Evolutionary conservation across 495 filamentous ascomycete species (phyloP).

Genomic region (Staphylotrichum longicolle): DNA sequence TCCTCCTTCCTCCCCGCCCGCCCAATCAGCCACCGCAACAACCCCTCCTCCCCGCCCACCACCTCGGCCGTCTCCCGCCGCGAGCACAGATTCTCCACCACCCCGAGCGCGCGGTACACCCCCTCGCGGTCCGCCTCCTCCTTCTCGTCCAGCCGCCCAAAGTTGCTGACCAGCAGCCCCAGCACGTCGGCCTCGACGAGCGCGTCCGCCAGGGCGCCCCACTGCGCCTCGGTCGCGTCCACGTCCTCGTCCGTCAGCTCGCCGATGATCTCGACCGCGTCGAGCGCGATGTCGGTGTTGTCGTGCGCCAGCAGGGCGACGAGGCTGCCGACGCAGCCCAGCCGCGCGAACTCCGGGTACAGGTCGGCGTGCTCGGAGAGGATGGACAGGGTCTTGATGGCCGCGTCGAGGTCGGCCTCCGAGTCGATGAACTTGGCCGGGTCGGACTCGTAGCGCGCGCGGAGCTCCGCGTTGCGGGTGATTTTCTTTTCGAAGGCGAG

Average conservation of each 20-base stretch:
- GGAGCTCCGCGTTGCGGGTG: slow-evolving; percentile 85
- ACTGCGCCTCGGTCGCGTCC: slow-evolving; percentile 76
- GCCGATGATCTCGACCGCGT: slow-evolving; percentile 81
- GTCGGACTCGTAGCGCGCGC: slow-evolving; percentile 80
- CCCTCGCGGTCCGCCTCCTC: slow-evolving; percentile 76
- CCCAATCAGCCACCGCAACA: slow-evolving; percentile 73
- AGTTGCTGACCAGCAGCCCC: slow-evolving; percentile 77
- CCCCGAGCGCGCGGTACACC: slow-evolving; percentile 79
- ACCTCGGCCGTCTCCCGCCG: slow-evolving; percentile 59
- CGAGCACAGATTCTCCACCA: slow-evolving; percentile 84
- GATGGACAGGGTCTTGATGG: slow-evolving; percentile 84
- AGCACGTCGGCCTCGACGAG: slow-evolving; percentile 82
- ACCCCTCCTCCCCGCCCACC: slow-evolving; percentile 62
- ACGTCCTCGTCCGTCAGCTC: slow-evolving; percentile 97
- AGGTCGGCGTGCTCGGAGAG: slow-evolving; percentile 83
- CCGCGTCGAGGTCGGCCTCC: slow-evolving; percentile 89
- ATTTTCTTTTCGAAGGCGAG: slow-evolving; percentile 90
- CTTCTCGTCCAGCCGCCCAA: slow-evolving; percentile 76
- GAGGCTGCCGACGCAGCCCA: slow-evolving; percentile 73
- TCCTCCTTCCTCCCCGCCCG: slow-evolving; percentile 47
- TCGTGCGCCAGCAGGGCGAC: slow-evolving; percentile 86
- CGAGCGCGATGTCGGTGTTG: slow-evolving; percentile 96
- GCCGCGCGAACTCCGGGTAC: slow-evolving; percentile 75
- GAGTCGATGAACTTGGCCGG: slow-evolving; percentile 72
- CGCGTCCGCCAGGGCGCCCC: slow-evolving; percentile 75